Base-by-base conservation (phyloP, 2,329 filamentous ascomycete genomes). In the Paecilomyces formosus region DNA sequence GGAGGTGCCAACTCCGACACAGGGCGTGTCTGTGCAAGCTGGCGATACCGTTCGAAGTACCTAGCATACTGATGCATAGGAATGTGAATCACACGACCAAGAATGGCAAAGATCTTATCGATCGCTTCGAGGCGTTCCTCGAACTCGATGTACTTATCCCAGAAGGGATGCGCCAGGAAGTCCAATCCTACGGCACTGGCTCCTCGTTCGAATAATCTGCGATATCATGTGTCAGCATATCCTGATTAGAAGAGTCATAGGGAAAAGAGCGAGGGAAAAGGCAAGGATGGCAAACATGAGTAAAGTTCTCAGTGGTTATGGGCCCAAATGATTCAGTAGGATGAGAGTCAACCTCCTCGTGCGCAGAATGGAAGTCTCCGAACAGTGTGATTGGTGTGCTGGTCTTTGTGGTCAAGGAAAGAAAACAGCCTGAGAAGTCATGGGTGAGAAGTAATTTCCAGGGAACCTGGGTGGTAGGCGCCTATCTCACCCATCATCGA, bases 91-190 rank as follows among this genome's bases (percentile, higher is more conserved):
- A 97, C 83, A 57, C 92, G 89, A 61, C 83, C 82, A 56, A 96
- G 82, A 58, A 99, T 90, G 49, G 85, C 85, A 66, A 95, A 96
- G 57, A 97, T 90, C 68, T 86, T 90, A 63, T 95, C 90, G 13
- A 88, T 85, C 0, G 88, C 86, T 68, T 96, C 92, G 61, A 93
- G 81, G 1, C 92, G 88, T 72, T 97, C 92, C 72, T 97, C 94
- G 68, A 95, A 97, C 72, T 97, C 94, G 63, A 99, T 85, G 70
- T 96, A 99, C 76, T 96, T 97, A 75, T 99, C 94, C 94, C 94
- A 99, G 78, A 99, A 97, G 1, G 92, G 92, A 71, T 97, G 92
- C 1, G 92, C 88, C 30, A 96, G 82, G 71, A 96, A 99, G 75
- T 99, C 94, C 18, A 97, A 82, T 15, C 94, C 94, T 49, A 96